Conservation (phyloP, 23 red algal genomes). For the Agarophyton chilense region DNA sequence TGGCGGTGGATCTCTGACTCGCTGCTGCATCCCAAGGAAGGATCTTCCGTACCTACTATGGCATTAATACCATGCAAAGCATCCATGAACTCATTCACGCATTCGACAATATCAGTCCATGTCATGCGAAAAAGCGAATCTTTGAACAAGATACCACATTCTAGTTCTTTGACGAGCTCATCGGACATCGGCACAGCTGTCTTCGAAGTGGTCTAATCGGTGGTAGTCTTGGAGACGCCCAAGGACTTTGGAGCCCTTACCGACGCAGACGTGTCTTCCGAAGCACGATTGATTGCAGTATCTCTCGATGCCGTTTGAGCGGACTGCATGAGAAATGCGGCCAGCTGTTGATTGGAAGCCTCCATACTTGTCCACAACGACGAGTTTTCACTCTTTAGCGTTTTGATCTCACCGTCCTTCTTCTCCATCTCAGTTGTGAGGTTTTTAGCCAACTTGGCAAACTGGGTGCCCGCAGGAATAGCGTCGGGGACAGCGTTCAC, state of each 20-base stretch:
- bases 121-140: conserved; percentile 18
- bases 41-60: no score
- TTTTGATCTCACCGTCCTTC: no score
- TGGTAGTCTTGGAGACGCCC: not conserved
- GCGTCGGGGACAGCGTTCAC: conserved; percentile 32
- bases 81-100: no score
- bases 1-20: not conserved
- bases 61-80: no score
- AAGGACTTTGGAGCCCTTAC: no score
- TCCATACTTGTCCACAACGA: not conserved
- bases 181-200: not conserved
- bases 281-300: no score
- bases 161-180: not conserved
- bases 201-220: not conserved
- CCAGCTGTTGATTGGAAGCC: conserved; percentile 35
- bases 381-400: not conserved
- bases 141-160: conserved; percentile 30
- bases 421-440: no score
- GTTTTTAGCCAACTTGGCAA: no score
- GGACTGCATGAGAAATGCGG: conserved; percentile 23
- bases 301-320: not conserved
- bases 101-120: no score
- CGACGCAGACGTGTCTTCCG: no score
- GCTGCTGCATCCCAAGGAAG: no score
- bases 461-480: conserved; percentile 16